These are phyloP conservation scores for Fraxinus cuspidata DNA, from an alignment of 257 asterid genomes.

Conservation along the genomic window DNA sequence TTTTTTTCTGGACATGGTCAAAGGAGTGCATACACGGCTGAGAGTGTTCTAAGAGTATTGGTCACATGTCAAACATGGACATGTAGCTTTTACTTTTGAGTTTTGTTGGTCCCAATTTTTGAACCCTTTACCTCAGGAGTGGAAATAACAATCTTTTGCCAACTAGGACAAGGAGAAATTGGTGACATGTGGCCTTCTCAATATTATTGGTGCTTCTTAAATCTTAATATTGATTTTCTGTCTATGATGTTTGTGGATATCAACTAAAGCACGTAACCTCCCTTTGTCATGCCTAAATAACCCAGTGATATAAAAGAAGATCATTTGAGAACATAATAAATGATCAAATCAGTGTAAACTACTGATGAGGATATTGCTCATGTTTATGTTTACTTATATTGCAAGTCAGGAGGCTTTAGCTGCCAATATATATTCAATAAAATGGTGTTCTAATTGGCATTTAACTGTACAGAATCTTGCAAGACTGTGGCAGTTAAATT, in stretches of 20 bases:
- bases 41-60: background rate
- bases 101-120: too few species aligned
- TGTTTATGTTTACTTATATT: background rate
- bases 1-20: background rate
- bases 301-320: constrained; percentile 3
- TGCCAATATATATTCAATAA: background rate
- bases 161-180: too few species aligned
- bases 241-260: background rate
- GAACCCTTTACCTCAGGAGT: too few species aligned
- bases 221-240: constrained; percentile 9
- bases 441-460: background rate
- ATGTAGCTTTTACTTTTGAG: background rate
- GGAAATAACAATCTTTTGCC: too few species aligned
- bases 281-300: constrained; percentile 2
- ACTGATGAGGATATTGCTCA: background rate
- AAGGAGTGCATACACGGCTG: background rate
- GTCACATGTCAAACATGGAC: background rate
- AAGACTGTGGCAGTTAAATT: background rate
- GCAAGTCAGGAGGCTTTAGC: background rate
- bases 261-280: constrained; percentile 8
- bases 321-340: background rate
- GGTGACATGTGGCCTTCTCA: background rate
- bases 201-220: background rate
- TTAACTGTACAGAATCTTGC: background rate
- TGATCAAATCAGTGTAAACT: background rate